phyloP scores from a whole-genome alignment of 768 basidiomycete species.

The Phallus indusiatus region DNA sequence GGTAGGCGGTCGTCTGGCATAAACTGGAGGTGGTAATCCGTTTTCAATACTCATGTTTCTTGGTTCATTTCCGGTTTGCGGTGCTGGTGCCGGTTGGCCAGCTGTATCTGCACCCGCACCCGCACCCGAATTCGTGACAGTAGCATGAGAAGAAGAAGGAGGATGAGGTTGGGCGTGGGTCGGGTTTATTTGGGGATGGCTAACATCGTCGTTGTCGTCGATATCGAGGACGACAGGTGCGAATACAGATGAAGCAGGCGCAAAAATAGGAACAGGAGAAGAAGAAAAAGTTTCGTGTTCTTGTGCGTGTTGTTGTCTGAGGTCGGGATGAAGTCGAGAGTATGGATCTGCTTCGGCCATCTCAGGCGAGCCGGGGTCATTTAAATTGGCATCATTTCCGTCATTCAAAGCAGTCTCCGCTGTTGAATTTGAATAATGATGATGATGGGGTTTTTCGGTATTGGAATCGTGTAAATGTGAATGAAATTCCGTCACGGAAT shows the following conservation, averaged over 20 bases:
- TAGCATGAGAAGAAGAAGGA: no score
- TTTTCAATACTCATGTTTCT: conserved; percentile 1
- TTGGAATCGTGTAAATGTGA: neutral
- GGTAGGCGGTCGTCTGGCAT: conserved; percentile 26
- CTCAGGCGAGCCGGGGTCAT: conserved; percentile 4
- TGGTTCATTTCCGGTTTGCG: neutral
- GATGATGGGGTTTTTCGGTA: no score
- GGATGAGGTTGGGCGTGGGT: neutral
- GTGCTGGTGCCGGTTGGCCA: neutral
- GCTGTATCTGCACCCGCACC: no score
- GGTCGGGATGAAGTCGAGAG: conserved; percentile 14
- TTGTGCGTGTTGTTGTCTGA: conserved; percentile 22
- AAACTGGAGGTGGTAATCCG: conserved; percentile 12
- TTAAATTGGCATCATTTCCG: neutral
- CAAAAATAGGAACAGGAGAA: no score
- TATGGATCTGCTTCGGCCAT: neutral
- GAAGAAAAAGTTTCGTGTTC: conserved; percentile 17
- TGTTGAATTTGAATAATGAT: no score
- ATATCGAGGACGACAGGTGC: no score
- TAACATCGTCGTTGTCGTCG: no score
- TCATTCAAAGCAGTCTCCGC: no score
- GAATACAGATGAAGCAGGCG: conserved; percentile 52
- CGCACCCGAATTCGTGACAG: no score
- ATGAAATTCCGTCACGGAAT: conserved; percentile 1
- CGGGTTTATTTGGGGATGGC: neutral